phyloP scores from a whole-genome alignment of 345 rosid species.

The Eucalyptus rudis region DNA sequence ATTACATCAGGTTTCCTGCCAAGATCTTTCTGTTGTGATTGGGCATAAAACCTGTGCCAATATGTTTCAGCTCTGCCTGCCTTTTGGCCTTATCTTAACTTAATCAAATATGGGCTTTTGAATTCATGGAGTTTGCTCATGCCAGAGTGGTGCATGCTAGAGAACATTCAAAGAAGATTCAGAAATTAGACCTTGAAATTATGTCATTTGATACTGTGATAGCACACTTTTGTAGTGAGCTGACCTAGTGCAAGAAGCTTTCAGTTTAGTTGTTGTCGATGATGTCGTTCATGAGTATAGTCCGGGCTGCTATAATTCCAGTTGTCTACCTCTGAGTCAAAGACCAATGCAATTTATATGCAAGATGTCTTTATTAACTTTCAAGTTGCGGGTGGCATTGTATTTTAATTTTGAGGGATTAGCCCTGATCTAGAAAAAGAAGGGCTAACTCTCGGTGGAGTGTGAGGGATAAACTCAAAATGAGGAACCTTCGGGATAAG shows the following conservation, averaged over 20 bases:
- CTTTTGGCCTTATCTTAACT: not conserved
- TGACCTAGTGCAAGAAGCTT: not conserved
- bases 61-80: not conserved
- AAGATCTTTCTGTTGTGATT: not conserved
- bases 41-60: not conserved
- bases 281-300: not conserved
- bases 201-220: not conserved
- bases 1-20: not conserved
- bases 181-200: not conserved
- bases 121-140: not conserved
- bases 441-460: not conserved
- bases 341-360: not conserved
- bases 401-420: not conserved
- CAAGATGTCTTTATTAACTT: not conserved
- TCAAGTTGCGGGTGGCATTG: not conserved
- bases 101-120: not conserved
- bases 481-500: not conserved
- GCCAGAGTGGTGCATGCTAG: not conserved
- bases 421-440: not conserved
- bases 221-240: not conserved
- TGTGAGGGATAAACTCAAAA: not conserved
- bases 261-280: not conserved
- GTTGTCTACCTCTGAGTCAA: not conserved
- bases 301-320: not conserved
- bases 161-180: not conserved